A percentile compares a stretch with the other conserved stretches of the same genome.
phyloP scores from a whole-genome alignment of 1,139 yeast species.

The Pichia sp. region DNA sequence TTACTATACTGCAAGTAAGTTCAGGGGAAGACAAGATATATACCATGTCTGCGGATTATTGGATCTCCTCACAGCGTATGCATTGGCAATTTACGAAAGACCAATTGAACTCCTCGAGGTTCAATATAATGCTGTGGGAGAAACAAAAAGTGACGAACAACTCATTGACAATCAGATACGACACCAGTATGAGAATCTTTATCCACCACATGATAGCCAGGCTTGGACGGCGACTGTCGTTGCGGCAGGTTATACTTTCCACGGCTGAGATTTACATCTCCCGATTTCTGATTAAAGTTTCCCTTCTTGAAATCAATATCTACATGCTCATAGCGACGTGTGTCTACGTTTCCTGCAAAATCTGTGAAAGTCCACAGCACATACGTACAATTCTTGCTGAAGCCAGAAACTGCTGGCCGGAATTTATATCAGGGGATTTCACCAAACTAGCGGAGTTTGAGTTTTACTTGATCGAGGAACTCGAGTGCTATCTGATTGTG shows the following conservation, averaged over 20 bases:
- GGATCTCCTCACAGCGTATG: constrained; percentile 62
- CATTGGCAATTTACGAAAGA: constrained; percentile 53
- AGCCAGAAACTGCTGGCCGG: constrained; percentile 92
- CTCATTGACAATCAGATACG: constrained; percentile 35
- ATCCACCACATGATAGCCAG: constrained; percentile 66
- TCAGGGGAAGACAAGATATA: background rate
- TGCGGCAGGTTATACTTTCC: constrained; percentile 79
- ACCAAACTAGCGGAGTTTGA: constrained; percentile 95
- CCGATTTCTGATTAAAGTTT: constrained; percentile 68
- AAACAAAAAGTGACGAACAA: constrained; percentile 13
- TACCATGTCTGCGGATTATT: constrained; percentile 60
- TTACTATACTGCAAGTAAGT: too few species aligned
- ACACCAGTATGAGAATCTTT: constrained; percentile 62
- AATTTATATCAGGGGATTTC: constrained; percentile 85
- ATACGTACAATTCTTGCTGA: constrained; percentile 78
- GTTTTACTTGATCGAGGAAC: constrained; percentile 85
- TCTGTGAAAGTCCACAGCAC: constrained; percentile 94
- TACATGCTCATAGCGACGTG: constrained; percentile 81
- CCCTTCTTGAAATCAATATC: constrained; percentile 75
- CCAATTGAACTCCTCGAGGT: constrained; percentile 2
- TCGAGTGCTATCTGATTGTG: constrained; percentile 73
- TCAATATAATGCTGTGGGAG: constrained; percentile 15
- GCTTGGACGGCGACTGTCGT: constrained; percentile 70
- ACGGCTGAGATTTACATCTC: constrained; percentile 83
- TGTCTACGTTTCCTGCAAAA: constrained; percentile 84